Percentiles rank a stretch among this genome's conserved stretches.
phyloP scores from a whole-genome alignment of 768 basidiomycete genomes.

The Candolleomyces aberdarensis region DNA sequence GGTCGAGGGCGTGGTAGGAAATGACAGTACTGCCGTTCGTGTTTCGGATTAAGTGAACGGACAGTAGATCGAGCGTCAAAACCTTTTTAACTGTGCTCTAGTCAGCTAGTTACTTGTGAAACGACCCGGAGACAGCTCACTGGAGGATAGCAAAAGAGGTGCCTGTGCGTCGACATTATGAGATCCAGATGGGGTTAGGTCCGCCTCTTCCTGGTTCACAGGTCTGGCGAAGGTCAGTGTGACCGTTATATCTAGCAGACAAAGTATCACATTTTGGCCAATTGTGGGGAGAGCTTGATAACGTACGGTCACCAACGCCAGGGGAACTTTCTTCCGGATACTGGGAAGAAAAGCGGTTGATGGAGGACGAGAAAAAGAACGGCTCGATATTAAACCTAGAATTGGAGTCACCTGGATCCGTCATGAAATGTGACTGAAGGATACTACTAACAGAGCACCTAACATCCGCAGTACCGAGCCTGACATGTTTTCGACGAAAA shows the following conservation, averaged over 20 bases:
- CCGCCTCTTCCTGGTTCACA: slow-evolving; percentile 10
- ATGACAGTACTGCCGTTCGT: slow-evolving; percentile 36
- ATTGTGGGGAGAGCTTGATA: slow-evolving; percentile 5
- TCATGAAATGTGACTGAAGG: neutral
- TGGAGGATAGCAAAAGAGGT: slow-evolving; percentile 1
- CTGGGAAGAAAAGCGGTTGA: slow-evolving; percentile 63
- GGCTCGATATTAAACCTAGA: slow-evolving; percentile 47
- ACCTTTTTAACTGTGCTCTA: slow-evolving; percentile 15
- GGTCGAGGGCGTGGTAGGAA: slow-evolving; percentile 32
- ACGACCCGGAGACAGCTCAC: neutral
- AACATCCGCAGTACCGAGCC: slow-evolving; percentile 50
- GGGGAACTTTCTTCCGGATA: slow-evolving; percentile 47
- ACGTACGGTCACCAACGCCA: slow-evolving; percentile 47
- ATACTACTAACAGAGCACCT: slow-evolving; percentile 38
- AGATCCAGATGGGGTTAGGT: neutral
- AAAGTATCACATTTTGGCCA: neutral
- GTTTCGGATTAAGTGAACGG: slow-evolving; percentile 37
- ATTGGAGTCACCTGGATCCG: slow-evolving; percentile 39
- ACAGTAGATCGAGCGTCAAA: slow-evolving; percentile 35
- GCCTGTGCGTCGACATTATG: slow-evolving; percentile 3
- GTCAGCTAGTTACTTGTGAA: neutral
- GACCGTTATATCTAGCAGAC: slow-evolving; percentile 44
- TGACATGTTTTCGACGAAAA: slow-evolving; percentile 49
- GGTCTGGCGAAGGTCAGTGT: slow-evolving; percentile 45
- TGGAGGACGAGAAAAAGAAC: slow-evolving; percentile 61